These are phyloP conservation scores for Paspalum vaginatum DNA, from an alignment of 176 grass and related monocot species.

Conservation along the genomic window DNA sequence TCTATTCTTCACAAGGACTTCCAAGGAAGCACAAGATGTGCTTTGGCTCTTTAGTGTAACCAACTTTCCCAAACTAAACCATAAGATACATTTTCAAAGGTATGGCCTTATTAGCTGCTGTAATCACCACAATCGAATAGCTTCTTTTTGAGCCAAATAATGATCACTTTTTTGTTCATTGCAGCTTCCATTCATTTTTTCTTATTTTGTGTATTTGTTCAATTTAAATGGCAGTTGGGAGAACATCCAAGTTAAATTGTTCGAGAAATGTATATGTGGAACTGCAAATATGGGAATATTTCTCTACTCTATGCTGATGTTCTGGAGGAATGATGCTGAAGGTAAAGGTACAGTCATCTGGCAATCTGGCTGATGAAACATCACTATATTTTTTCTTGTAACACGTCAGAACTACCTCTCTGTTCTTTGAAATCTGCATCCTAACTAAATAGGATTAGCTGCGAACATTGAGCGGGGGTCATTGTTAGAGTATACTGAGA, in stretches of 20 bases:
- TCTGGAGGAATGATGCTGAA: slow-evolving; percentile 67
- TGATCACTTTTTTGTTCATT: slow-evolving; percentile 15
- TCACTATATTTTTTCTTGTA: slow-evolving; percentile 20
- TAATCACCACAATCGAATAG: neutral
- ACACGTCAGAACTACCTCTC: slow-evolving; percentile 11
- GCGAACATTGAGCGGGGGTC: neutral
- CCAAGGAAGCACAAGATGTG: slow-evolving; percentile 62
- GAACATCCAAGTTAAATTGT: slow-evolving; percentile 82
- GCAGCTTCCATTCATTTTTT: slow-evolving; percentile 27
- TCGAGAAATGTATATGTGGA: slow-evolving; percentile 72
- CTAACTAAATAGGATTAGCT: neutral
- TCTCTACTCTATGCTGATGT: slow-evolving; percentile 78
- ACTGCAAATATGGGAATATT: slow-evolving; percentile 67
- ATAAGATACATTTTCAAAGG: slow-evolving; percentile 65
- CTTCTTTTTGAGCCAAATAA: slow-evolving; percentile 29
- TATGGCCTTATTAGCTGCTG: slow-evolving; percentile 48
- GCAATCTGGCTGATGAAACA: slow-evolving; percentile 20
- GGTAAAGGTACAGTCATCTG: slow-evolving; percentile 72
- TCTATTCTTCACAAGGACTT: slow-evolving; percentile 75
- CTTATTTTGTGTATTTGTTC: slow-evolving; percentile 41
- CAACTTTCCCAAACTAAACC: slow-evolving; percentile 49
- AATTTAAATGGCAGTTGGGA: slow-evolving; percentile 98
- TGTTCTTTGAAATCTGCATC: neutral
- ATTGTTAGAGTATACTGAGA: neutral
- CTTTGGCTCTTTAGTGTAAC: slow-evolving; percentile 65